phyloP scores from a whole-genome alignment of 2,329 filamentous ascomycete genomes.

The Fusarium poae region DNA sequence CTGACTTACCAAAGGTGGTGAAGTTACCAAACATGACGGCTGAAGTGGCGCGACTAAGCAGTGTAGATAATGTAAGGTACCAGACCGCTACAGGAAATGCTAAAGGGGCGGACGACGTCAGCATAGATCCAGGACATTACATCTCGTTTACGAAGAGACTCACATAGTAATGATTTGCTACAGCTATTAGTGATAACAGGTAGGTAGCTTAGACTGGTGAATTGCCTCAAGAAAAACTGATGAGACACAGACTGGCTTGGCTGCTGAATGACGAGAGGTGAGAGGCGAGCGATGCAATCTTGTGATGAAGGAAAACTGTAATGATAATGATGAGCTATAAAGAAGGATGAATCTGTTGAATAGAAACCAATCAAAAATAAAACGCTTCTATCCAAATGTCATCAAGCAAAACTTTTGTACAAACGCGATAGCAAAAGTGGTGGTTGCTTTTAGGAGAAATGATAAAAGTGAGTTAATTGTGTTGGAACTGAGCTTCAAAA shows the following conservation, averaged over 20 bases:
- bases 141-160: conserved; percentile 26
- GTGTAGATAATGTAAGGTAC: conserved; percentile 23
- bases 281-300: conserved; percentile 7
- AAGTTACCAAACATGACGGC: conserved; percentile 61
- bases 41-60: conserved; percentile 39
- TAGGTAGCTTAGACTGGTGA: background rate
- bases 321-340: conserved; percentile 12
- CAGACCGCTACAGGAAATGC: conserved; percentile 24
- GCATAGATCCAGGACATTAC: conserved; percentile 7
- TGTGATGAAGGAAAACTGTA: conserved; percentile 7
- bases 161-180: conserved; percentile 22
- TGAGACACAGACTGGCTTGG: conserved; percentile 2
- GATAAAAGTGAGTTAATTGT: conserved; percentile 5
- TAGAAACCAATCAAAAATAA: background rate
- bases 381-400: background rate
- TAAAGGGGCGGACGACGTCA: conserved; percentile 35
- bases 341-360: conserved; percentile 9
- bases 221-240: background rate
- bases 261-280: conserved; percentile 14
- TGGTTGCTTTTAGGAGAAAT: conserved; percentile 8
- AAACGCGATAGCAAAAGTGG: background rate
- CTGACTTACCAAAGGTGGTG: conserved; percentile 55
- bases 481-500: conserved; percentile 26
- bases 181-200: background rate
- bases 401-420: conserved; percentile 11